phyloP scores from a whole-genome alignment of 164 flowering plant genomes.

The Vitis vinifera region DNA sequence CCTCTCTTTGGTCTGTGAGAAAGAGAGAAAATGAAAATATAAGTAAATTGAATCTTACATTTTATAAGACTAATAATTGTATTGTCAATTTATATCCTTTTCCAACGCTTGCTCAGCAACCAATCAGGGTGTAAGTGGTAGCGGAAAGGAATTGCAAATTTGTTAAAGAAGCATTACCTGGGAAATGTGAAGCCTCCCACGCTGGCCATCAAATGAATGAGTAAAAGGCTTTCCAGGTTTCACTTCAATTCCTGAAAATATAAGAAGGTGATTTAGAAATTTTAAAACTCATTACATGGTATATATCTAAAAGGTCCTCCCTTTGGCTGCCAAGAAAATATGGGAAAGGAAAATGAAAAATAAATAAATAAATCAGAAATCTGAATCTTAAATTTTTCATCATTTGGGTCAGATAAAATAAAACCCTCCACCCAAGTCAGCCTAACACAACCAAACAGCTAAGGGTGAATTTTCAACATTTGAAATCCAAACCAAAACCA shows the following conservation, averaged over 20 bases:
- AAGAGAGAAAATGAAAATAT: no score
- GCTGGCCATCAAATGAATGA: conserved; percentile 19
- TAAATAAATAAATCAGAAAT: not conserved
- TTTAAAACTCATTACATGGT: not conserved
- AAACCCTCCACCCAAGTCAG: not conserved
- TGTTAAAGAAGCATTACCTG: conserved; percentile 23
- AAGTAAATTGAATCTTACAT: no score
- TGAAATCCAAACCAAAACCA: not conserved
- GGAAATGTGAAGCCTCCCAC: conserved; percentile 43
- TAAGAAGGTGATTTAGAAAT: not conserved
- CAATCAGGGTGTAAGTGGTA: no score
- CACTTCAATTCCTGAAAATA: conserved; percentile 49
- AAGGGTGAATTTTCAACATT: no score
- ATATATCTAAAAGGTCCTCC: not conserved
- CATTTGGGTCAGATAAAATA: not conserved
- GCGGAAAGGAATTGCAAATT: not conserved
- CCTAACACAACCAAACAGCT: not conserved
- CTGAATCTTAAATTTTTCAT: not conserved
- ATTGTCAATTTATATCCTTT: no score
- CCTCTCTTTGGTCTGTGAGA: no score
- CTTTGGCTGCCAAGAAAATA: not conserved
- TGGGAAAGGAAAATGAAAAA: not conserved
- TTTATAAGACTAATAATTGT: no score
- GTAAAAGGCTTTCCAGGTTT: conserved; percentile 54
- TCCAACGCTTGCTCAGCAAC: no score